Evolutionary conservation across 768 basidiomycete genomes (phyloP), one percentile per base, ranked within the genome.

Genomic region (Galerina sulciceps): DNA sequence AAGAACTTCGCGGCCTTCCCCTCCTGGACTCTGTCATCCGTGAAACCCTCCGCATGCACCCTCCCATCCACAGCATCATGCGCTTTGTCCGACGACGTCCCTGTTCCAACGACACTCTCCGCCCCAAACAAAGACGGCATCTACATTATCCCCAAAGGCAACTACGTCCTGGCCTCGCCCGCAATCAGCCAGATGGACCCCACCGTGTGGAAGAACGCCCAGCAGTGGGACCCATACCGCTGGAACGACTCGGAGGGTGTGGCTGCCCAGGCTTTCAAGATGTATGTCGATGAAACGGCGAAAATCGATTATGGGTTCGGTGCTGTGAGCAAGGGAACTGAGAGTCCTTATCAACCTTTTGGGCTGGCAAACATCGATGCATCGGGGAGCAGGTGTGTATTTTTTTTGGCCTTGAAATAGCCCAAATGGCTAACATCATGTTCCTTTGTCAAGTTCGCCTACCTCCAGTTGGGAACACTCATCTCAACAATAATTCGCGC

Each of bases 231-330:
- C 50, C 94, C 94, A 0, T 71, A 76, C 37, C 82, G 96, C 61
- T 99, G 96, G 96, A 82, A 81, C 41, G 95, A 97, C 66, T 82
- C 86, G 18, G 85, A 90, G 58, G 94, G 93, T 67, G 82, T 90
- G 41, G 94, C 93, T 3, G 87, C 88, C 22, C 81, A 87, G 69
- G 94, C 94, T 14, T 85, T 85, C 67, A 86, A 85, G 67, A 80
- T 83, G 63, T 94, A 97, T 68, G 73, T 77, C 40, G 91, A 91
- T 65, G 87, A 87, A 73, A 75, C 34, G 90, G 93, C 56, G 93
- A 96, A 95, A 79, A 80, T 99, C 60, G 97, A 99, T 73, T 99
- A 90, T 68, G 97, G 97, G 2, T 99, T 93, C 73, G 97, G 97
- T 53, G 85, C 88, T 59, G 91, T 99, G 51, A 93, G 90, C 78